Percentiles rank a stretch among this genome's conserved stretches.
These are phyloP conservation scores for Pyrus hybrid DNA, from an alignment of 331 rosid species.

Conservation along the genomic window DNA sequence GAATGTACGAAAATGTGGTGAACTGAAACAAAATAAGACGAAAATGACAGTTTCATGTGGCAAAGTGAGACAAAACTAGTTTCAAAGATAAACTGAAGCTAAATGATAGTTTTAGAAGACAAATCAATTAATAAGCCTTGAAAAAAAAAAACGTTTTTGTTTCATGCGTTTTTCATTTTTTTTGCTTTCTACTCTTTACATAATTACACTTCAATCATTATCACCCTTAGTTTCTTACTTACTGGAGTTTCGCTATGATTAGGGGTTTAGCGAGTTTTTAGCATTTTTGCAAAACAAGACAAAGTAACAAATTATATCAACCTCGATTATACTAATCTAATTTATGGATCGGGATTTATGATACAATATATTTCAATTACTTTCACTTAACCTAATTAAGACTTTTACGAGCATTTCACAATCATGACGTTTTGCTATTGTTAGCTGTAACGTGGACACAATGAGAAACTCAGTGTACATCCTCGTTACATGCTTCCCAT, in stretches of 20 bases:
- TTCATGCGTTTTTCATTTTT: background rate
- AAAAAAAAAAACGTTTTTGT: background rate
- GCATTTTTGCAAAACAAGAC: background rate
- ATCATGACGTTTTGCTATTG: too few relatives aligned
- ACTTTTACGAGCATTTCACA: background rate
- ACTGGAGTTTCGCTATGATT: background rate
- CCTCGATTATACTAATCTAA: background rate
- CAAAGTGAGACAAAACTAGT: too few relatives aligned
- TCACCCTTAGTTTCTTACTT: background rate
- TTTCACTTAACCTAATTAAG: background rate
- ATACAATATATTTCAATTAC: background rate
- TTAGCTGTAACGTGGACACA: background rate
- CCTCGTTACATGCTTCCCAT: background rate
- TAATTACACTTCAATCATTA: background rate
- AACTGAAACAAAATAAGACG: too few relatives aligned
- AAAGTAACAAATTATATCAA: background rate
- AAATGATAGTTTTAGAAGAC: too few relatives aligned
- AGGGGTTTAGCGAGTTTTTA: background rate
- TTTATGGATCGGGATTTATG: background rate
- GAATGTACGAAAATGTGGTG: too few relatives aligned
- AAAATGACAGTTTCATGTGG: accelerated
- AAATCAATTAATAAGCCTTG: too few relatives aligned
- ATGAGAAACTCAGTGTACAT: background rate
- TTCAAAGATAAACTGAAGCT: too few relatives aligned
- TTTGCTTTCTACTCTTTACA: background rate